Base-by-base conservation (phyloP, 2,329 filamentous ascomycete genomes). In the Ampelomyces quisqualis region DNA sequence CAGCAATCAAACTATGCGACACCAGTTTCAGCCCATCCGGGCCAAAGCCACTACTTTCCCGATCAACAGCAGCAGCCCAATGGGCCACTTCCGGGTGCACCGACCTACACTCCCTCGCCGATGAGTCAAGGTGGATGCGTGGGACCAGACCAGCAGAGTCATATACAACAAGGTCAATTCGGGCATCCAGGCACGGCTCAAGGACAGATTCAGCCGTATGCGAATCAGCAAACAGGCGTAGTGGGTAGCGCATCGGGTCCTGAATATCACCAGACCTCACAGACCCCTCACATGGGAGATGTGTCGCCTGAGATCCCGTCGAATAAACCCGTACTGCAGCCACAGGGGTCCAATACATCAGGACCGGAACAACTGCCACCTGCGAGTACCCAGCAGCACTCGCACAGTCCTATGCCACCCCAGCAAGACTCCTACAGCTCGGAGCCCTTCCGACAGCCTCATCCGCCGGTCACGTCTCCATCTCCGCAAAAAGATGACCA, bases 31-130 rank as follows among this genome's bases (percentile, higher is more conserved):
- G 48, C 38, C 1, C 45, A 55, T 29, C 46, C 54, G 5, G 55
- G 48, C 3, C 59, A 63, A 32, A 51, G 24, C 40, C 62, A 57
- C 33, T 65, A 67, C 34, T 62, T 61, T 18, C 43, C 57, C 4
- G 54, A 47, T 33, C 56, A 60, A 48, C 31, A 24, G 29, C 34
- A 46, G 14, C 38, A 47, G n/a, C 48, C 54, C n/a, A 47, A 45
- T 13, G 29, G 29, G 11, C 26, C 48, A 14, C 36, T 21, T 4
- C 35, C 35, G 5, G 23, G 27, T 18, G 27, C 38, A 34, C 14
- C 35, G 40, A 10, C 26, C 10, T 14, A 37, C 18, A 22, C 11
- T 15, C 21, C 22, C 4, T n/a, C 19, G 23, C 43, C 43, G 15
- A 30, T 31, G 20, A 29, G 36, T 9, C 38, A 37, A 19, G 33